Evolutionary conservation across 2,329 filamentous ascomycete species (phyloP), one percentile per base, ranked within the genome.

Genomic region (Alternaria angustiovoidea): DNA sequence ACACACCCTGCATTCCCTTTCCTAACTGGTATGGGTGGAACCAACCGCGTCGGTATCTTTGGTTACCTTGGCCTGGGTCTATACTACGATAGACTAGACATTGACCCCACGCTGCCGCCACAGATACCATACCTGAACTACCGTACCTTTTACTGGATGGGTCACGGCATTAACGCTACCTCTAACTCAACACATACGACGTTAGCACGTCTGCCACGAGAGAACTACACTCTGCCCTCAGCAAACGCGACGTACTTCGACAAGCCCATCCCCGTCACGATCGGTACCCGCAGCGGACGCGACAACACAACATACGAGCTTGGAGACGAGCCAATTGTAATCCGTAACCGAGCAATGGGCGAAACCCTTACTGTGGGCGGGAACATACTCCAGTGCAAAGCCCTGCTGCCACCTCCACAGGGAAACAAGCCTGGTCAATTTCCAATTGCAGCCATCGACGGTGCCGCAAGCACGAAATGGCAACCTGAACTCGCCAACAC

Each of bases 1-100:
- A 88, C 87, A 0, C 87, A 91, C 61, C 88, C 89, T 0, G 89
- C 89, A 0, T 92, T 85, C 68, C 89, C 89, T 0, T 92, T 92
- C 79, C 77, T 91, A 24, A 92, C 89, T 0, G 89, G 89, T 4
- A 87, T 89, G 69, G 89, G 89, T 20, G 89, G 89, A 54, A 86
- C 88, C 14, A 86, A 90, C 64, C 89, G 90, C 72, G 86, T 91
- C 24, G 85, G 85, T 0, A 82, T 90, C 2, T 91, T 88, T 66
- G 89, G 89, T 0, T 91, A 89, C 71, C 82, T 91, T 0, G 89
- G 89, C 2, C 80, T 90, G 4, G 84, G 88, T 12, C 80, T 89
- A 2, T 82, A 86, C 47, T 82, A 88, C 2, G 86, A 88, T 60
- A 81, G 82, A 16, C 78, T 88, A n/a, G 84, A 89, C 63, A 79